phyloP scores from a whole-genome alignment of 1,284 basidiomycete species.

The Fomitiporia mediterranea region DNA sequence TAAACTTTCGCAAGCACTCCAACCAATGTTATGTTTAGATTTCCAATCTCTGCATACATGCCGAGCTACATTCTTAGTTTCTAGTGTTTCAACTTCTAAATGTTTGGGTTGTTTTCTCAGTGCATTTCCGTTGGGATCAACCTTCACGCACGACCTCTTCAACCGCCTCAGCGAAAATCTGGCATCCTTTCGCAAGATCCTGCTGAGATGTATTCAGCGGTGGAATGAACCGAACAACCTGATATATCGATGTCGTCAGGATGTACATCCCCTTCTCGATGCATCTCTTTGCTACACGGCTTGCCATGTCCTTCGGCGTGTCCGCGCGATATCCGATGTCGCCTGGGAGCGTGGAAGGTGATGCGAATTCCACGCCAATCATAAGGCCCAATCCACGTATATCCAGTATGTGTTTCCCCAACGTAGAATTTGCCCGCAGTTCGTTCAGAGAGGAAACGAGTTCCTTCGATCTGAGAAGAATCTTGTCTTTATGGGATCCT shows the following conservation, averaged over 20 bases:
- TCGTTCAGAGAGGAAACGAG: conserved; percentile 59
- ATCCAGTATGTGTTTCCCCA: conserved; percentile 62
- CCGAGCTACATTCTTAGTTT: not conserved
- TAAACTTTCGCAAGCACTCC: not conserved
- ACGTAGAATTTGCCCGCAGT: conserved; percentile 47
- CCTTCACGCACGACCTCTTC: conserved; percentile 57
- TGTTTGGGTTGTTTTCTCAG: not conserved
- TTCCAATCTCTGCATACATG: not conserved
- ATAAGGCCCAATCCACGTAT: conserved; percentile 78
- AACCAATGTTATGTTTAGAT: not conserved
- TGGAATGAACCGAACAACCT: conserved; percentile 78
- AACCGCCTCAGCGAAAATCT: conserved; percentile 58
- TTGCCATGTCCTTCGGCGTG: conserved; percentile 63
- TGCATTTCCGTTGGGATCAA: conserved; percentile 23
- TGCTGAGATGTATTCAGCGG: conserved; percentile 59
- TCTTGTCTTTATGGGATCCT: conserved; percentile 10
- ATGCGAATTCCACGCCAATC: conserved; percentile 78
- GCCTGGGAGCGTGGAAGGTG: conserved; percentile 43
- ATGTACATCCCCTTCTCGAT: conserved; percentile 81
- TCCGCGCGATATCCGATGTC: conserved; percentile 37
- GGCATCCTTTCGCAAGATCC: conserved; percentile 55
- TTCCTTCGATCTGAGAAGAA: conserved; percentile 58
- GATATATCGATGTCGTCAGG: conserved; percentile 75
- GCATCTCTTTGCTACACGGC: conserved; percentile 75
- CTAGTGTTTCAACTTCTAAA: not conserved